Percentiles rank a stretch among this genome's conserved stretches.
Evolutionary conservation across 352 stramenopile species (phyloP).

Genomic region (Globisporangium mamillatum): DNA sequence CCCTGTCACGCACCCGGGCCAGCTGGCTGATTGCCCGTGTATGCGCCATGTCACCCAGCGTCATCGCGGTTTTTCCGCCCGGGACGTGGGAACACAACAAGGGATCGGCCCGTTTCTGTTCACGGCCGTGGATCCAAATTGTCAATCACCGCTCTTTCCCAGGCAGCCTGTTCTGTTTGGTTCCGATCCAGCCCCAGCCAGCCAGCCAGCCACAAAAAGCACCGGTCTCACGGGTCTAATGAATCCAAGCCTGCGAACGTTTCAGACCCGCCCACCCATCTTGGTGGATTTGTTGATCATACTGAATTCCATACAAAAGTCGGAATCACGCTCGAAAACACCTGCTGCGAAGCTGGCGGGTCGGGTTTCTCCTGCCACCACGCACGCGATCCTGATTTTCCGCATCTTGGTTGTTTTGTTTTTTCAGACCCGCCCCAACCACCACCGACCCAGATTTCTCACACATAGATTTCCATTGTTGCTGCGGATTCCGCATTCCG

Average conservation of each 20-base stretch:
- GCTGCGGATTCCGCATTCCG: neutral
- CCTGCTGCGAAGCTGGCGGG: neutral
- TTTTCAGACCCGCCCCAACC: neutral
- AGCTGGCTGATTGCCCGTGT: constrained; percentile 3
- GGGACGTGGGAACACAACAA: neutral
- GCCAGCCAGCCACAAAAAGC: neutral
- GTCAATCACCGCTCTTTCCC: constrained; percentile 1
- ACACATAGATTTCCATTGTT: neutral
- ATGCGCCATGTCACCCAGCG: constrained; percentile 17
- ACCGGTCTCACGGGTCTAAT: neutral
- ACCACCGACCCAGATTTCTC: neutral
- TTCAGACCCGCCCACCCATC: neutral
- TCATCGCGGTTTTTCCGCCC: neutral
- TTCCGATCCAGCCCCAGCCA: neutral
- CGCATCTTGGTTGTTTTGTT: neutral
- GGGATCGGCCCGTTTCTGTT: constrained; percentile 1
- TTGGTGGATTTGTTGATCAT: neutral
- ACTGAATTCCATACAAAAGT: neutral
- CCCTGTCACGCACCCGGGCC: neutral
- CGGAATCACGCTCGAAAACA: neutral
- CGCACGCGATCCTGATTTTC: neutral
- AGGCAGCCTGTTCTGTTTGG: neutral
- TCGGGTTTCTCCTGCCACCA: neutral
- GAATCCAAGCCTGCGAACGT: neutral
- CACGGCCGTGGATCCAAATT: constrained; percentile 1